Evolutionary conservation across 345 rosid genomes (phyloP), one percentile per base, ranked within the genome.

Genomic region (Geranium rotundifolium): DNA sequence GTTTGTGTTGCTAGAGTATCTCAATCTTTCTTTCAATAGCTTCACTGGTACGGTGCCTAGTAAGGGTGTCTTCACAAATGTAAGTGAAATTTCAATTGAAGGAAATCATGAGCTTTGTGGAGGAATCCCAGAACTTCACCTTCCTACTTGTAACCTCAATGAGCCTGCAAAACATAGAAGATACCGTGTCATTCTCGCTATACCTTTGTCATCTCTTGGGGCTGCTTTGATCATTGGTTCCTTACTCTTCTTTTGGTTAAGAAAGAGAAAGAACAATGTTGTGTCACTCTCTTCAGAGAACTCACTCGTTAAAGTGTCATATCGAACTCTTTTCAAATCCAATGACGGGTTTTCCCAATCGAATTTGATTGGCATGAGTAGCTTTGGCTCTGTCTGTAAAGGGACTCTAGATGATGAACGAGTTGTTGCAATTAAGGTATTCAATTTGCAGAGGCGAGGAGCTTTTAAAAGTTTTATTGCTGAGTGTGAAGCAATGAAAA

Each of bases 401-500:
- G 19, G 74, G 14, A 30, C 20, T 0, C 60, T 66, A 17, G 49
- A 62, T 19, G 6, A 1, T 12, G 58, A 29, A 9, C 50, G 27
- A 5, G 3, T 6, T 2, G 58, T 74, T 15, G 72, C 78, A 1
- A 63, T 74, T 19, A 70, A 66, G 63, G 78, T 69, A 2, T 23
- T 70, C 29, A 58, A 74, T 15, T 50, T 70, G 30, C 46, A 61
- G 10, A 62, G 52, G 0, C 15, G 54, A 41, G 58, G 69, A 23
- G 71, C 71, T 27, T 54, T 2, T 30, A 66, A 59, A 29, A 74
- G 78, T 19, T 74, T 70, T 4, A 5, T 57, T 16, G 50, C 54
- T 1, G 69, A 74, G 57, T 74, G 72, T 49, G 49, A 63, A 46
- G 63, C 74, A 3, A 20, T 70, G 54, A 71, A 54, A 23, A 67